Conservation (phyloP, 805 yeast genomes). For the Kuraishia ogatae region DNA sequence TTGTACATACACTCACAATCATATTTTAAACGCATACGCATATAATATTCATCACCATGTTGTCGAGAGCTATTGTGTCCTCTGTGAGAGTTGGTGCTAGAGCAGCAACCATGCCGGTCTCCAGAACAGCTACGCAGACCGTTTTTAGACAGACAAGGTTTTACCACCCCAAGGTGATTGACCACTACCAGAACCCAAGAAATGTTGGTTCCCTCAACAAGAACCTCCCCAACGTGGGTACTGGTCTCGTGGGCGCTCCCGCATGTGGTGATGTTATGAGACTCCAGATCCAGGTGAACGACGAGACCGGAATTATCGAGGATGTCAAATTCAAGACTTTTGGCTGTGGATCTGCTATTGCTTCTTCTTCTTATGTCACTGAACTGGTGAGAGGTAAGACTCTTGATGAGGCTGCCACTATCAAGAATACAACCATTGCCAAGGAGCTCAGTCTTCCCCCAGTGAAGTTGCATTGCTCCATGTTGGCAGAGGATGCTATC, state of each 20-base stretch:
- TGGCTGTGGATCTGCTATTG: constrained; percentile 99
- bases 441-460: constrained; percentile 94
- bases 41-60: not conserved
- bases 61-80: not conserved
- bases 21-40: not conserved
- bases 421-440: constrained; percentile 92
- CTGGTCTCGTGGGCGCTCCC: constrained; percentile 98
- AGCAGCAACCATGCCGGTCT: not conserved
- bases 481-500: constrained; percentile 98
- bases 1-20: not conserved
- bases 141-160: not conserved
- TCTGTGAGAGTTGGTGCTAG: not conserved
- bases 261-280: constrained; percentile 99
- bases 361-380: constrained; percentile 90
- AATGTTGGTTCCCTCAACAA: constrained; percentile 93
- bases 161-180: constrained; percentile 62
- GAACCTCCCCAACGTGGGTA: constrained; percentile 70
- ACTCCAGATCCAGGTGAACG: constrained; percentile 88
- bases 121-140: not conserved
- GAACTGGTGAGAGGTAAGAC: constrained; percentile 93
- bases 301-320: constrained; percentile 80
- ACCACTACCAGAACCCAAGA: constrained; percentile 94
- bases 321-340: constrained; percentile 97
- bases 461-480: constrained; percentile 93
- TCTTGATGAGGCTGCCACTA: constrained; percentile 84